Conservation (phyloP, 345 rosid genomes). For the Bretschneidera sinensis region DNA sequence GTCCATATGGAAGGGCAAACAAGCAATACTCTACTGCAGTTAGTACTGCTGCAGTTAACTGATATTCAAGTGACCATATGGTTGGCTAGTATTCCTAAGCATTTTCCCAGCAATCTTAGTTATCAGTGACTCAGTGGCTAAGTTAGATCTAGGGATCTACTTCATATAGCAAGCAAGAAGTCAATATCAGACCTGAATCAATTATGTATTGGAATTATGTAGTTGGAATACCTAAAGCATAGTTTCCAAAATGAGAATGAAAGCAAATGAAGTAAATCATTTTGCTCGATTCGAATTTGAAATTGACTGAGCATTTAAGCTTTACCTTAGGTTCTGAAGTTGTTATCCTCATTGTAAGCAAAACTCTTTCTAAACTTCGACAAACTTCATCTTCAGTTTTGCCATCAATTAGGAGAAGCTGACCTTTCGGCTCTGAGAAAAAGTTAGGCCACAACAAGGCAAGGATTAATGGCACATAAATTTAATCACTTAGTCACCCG, state of each 20-base stretch:
- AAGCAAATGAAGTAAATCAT: background rate
- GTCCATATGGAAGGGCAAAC: too few species aligned
- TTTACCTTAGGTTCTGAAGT: conserved; percentile 90
- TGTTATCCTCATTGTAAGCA: conserved; percentile 93
- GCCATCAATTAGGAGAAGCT: conserved; percentile 89
- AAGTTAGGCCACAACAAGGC: background rate
- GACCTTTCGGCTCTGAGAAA: conserved; percentile 87
- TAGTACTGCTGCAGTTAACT: background rate
- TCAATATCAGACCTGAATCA: too few species aligned
- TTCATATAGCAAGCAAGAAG: background rate
- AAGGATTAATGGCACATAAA: background rate
- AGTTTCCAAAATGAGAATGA: conserved; percentile 1
- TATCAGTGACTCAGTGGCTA: background rate
- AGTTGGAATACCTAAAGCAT: background rate
- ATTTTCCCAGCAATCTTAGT: background rate
- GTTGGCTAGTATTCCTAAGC: background rate
- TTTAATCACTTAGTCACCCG: too few species aligned
- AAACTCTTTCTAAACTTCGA: conserved; percentile 86
- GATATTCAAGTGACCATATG: too few species aligned
- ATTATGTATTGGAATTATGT: background rate
- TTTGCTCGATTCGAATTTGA: background rate
- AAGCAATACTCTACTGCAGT: background rate
- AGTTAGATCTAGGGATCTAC: background rate
- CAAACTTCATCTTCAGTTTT: conserved; percentile 84
- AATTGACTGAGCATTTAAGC: conserved; percentile 17